These are phyloP conservation scores for Endotrypanum monterogeii DNA, from an alignment of 208 protist genomes.

Conservation along the genomic window DNA sequence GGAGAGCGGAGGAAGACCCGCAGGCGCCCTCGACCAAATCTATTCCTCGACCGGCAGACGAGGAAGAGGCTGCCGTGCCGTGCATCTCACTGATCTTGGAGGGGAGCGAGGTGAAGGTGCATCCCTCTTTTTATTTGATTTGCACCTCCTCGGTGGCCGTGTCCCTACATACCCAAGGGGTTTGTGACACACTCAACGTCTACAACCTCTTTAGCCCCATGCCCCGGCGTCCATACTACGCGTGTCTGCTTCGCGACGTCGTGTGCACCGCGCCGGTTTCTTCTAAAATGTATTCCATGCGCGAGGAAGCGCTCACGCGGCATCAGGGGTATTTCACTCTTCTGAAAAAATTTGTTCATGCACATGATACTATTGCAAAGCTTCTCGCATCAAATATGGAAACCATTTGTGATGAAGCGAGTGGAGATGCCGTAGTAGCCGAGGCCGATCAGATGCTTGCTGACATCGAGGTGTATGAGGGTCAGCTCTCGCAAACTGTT, in stretches of 20 bases:
- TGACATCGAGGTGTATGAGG: conserved; percentile 60
- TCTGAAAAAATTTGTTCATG: conserved; percentile 31
- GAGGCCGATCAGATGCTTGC: conserved; percentile 49
- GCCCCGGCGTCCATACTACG: conserved; percentile 7
- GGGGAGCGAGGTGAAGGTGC: conserved; percentile 49
- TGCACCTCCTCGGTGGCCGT: conserved; percentile 45
- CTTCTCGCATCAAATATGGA: conserved; percentile 44
- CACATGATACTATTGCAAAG: conserved; percentile 26
- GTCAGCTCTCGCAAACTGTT: conserved; percentile 39
- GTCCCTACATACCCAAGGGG: conserved; percentile 9
- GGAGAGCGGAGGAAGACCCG: not conserved
- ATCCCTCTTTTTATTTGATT: conserved; percentile 61
- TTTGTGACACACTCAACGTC: conserved; percentile 30
- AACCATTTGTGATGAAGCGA: conserved; percentile 33
- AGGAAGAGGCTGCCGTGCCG: not conserved
- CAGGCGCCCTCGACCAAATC: not conserved
- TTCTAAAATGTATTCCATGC: conserved; percentile 29
- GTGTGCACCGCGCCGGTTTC: conserved; percentile 23
- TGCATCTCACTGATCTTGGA: conserved; percentile 28
- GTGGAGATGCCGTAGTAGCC: conserved; percentile 38
- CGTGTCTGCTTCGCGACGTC: conserved; percentile 18
- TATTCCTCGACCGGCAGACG: not conserved
- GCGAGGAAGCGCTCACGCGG: conserved; percentile 36
- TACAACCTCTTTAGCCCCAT: conserved; percentile 31
- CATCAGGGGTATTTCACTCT: conserved; percentile 39